Percentiles rank a stretch among this genome's conserved stretches.
These are phyloP conservation scores for Angophora floribunda DNA, from an alignment of 345 rosid species.

Conservation along the genomic window DNA sequence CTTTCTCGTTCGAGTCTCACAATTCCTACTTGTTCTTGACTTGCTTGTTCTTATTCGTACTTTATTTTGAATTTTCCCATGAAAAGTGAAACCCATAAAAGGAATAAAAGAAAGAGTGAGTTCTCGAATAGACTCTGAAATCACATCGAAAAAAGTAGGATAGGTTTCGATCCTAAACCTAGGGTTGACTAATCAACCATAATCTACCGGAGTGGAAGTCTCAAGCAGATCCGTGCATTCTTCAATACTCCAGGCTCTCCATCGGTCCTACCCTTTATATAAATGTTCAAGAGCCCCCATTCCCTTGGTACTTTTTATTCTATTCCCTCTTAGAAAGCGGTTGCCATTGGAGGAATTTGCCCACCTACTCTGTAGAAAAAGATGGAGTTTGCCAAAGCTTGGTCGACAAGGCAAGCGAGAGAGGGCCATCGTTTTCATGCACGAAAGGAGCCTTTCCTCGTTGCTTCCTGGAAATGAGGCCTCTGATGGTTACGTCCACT, in stretches of 20 bases:
- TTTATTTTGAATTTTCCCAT: background rate
- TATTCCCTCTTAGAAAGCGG: background rate
- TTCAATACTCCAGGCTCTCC: background rate
- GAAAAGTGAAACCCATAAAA: background rate
- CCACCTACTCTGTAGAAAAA: background rate
- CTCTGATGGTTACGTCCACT: background rate
- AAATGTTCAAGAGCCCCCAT: no score
- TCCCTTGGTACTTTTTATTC: background rate
- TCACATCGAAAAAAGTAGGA: background rate
- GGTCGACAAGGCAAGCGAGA: background rate
- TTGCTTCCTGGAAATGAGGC: background rate
- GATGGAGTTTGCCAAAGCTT: background rate
- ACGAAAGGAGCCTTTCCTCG: background rate
- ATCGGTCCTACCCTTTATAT: background rate
- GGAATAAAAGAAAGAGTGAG: background rate
- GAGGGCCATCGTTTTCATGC: background rate
- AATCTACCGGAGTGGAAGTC: background rate
- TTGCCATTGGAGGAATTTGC: background rate
- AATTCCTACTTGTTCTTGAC: background rate
- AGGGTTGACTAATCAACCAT: background rate
- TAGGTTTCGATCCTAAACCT: background rate
- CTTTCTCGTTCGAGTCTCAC: background rate
- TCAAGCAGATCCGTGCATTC: background rate
- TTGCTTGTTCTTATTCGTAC: background rate
- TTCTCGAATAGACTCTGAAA: no score